Conservation (phyloP, 352 stramenopile species). For the Globisporangium ultimum region DNA sequence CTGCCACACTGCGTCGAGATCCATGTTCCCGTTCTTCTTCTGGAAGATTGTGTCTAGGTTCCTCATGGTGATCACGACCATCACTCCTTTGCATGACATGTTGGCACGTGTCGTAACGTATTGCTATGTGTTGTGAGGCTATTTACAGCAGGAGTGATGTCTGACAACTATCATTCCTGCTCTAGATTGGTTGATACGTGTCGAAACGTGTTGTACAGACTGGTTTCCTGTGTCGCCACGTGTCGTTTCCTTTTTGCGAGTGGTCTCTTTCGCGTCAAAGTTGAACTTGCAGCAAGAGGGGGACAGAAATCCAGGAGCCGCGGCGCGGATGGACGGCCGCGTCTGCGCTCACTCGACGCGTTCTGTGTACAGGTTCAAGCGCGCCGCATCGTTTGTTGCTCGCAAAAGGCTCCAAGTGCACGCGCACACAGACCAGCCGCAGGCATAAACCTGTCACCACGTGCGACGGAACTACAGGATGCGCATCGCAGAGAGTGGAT, state of each 20-base stretch:
- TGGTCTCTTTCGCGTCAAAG: conserved; percentile 5
- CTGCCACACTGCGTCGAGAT: conserved; percentile 41
- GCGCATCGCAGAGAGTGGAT: too few relatives aligned
- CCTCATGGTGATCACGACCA: background rate
- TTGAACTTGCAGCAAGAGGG: conserved; percentile 19
- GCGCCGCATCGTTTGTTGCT: background rate
- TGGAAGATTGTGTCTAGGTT: background rate
- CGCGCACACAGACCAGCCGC: background rate
- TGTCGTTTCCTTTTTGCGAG: background rate
- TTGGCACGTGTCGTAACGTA: background rate
- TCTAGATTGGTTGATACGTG: too few relatives aligned
- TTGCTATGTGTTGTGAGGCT: background rate
- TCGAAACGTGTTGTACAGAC: background rate
- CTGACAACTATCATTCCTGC: too few relatives aligned
- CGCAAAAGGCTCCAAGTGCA: background rate
- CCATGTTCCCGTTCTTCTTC: conserved; percentile 21
- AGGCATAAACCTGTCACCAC: background rate
- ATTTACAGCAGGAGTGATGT: too few relatives aligned
- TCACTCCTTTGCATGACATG: background rate
- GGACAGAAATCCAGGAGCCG: conserved; percentile 29
- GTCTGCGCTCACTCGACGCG: background rate
- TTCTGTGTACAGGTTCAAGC: background rate
- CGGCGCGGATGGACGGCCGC: background rate
- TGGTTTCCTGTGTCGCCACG: background rate
- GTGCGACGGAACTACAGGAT: background rate